Base-by-base conservation (phyloP, 306 rosid species). In the Prunus dulcis region DNA sequence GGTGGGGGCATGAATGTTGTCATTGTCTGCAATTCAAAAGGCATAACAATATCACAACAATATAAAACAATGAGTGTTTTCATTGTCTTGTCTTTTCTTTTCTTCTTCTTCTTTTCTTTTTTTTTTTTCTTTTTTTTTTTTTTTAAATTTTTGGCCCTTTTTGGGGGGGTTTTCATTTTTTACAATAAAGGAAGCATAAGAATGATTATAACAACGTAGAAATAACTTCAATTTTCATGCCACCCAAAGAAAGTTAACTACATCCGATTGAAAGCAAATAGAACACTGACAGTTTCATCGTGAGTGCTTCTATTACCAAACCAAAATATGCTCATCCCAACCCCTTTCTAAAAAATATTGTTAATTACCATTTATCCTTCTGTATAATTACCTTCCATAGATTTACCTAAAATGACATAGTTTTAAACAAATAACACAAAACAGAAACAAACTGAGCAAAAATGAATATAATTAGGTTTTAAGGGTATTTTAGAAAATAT, bases 1-100 rank as follows among this genome's bases (percentile, higher is more conserved):
- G 99, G 99, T 13, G 99, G 98, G 15, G 98, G 89, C 99, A 96
- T 96, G 81, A 96, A 96, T 67, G 98, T 93, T 67, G 99, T 96
- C 99, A 96, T 96, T 58, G 97, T 96, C 99, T 96, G 93, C 87
- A 85, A 67, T 63, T 64, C 41, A 75, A 51, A 55, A 67, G 52
- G 79, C 73, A 64, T 51, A 86, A 12, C 67, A 14, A 62, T 78
- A 75, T 78, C 63, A 74, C 46, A 62, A 52, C 50, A 80, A 75
- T 64, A 67, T 30, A n/a, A 67, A 61, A 55, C 41, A 17, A 23
- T 47, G 23, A 18, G 13, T 11, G 14, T 51, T 53, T 9, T 8
- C 34, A 67, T 67, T 69, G 45, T 49, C 9, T 38, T 38, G 0
- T 38, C 8, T 34, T 34, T 34, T 34, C 41, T 34, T 34, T 32